Base-by-base conservation (phyloP, 2,329 filamentous ascomycete genomes). In the Nannizzia gypsea region DNA sequence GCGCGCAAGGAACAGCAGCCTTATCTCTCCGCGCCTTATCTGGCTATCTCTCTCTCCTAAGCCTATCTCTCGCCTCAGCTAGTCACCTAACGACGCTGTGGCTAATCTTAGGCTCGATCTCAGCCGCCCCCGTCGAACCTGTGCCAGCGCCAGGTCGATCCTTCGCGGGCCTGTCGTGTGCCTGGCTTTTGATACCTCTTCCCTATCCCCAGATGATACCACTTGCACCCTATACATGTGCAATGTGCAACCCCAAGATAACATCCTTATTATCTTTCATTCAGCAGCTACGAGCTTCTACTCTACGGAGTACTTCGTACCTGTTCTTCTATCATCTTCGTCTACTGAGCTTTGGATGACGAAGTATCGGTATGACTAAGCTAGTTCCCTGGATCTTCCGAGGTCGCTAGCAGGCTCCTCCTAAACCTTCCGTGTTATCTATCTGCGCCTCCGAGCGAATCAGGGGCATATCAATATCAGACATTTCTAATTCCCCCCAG, bases 401-500 rank as follows among this genome's bases (percentile, higher is more conserved):
- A 20, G 22, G 13, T 36, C 31, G 15, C 6, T 34, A n/a, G 17
- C 26, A 54, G 15, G 50, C 2, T 31, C 26, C 31, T 54, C 50
- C 50, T 54, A 54, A 54, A 54, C 50, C 50, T 54, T 54, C 50
- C 50, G 50, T 28, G 50, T 54, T 54, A 54, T 54, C 50, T 54
- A 54, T 54, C 50, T 17, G 28, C 15, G 5, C 50, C 15, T 15
- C 24, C 50, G 50, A 24, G 50, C 50, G 50, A 54, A 54, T 54
- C 50, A 54, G 50, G 22, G 26, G 50, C 50, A 26, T 28, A 13
- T 26, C 24, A 13, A 17, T 34, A n/a, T 36, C n/a, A 31, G 26
- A 54, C n/a, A 34, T 17, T n/a, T 34, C 8, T 31, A 9, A 28
- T 3, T n/a, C n/a, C n/a, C n/a, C n/a, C 11, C 46, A 17, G 5